phyloP scores from a whole-genome alignment of 176 grass and related monocot species.

The Chloris gayana region DNA sequence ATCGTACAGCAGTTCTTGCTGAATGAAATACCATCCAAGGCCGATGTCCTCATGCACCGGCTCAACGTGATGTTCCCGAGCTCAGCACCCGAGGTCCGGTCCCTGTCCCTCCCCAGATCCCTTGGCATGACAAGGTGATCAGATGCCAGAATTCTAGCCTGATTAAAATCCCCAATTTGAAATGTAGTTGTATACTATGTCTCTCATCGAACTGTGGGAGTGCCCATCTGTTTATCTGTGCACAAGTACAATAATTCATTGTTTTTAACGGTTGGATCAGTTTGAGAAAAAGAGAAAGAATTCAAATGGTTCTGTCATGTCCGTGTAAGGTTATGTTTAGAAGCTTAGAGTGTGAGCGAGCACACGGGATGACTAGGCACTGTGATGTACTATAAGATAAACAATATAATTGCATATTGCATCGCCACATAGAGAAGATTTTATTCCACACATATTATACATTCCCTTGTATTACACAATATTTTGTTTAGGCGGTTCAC shows the following conservation, averaged over 20 bases:
- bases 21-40: conserved; percentile 93
- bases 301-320: neutral
- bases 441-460: conserved; percentile 22
- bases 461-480: neutral
- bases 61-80: conserved; percentile 93
- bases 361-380: neutral
- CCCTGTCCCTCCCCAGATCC: conserved; percentile 60
- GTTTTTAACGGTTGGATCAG: neutral
- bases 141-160: conserved; percentile 4
- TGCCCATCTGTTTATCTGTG: neutral
- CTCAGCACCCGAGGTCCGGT: conserved; percentile 74
- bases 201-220: neutral
- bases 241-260: neutral
- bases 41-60: conserved; percentile 91
- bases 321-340: neutral
- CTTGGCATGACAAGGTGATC: conserved; percentile 62
- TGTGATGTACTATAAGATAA: neutral
- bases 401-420: neutral
- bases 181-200: conserved; percentile 39
- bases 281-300: neutral
- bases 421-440: neutral
- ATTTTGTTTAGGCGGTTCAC: neutral
- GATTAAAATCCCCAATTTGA: neutral
- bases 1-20: conserved; percentile 98
- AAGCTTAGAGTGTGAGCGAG: neutral